Base-by-base conservation (phyloP, 306 rosid genomes). In the Cucurbita pepo region DNA sequence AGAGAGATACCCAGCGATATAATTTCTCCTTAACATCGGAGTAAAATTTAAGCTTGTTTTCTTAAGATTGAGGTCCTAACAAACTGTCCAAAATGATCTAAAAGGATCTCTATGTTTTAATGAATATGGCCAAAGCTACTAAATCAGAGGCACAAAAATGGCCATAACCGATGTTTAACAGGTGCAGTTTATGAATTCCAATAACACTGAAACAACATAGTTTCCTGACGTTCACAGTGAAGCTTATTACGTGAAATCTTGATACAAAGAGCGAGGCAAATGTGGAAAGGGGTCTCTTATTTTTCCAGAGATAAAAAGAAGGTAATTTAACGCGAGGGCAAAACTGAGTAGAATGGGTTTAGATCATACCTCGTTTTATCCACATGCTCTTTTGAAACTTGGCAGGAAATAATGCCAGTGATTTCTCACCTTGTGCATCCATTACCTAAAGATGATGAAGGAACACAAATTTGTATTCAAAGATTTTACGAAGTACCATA, bases 301-400 rank as follows among this genome's bases (percentile, higher is more conserved):
- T 69, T 67, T 47, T 25, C 14, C 7, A 14, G 54, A 4, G 54
- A 6, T 22, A 65, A 44, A n/a, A 0, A 47, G 54, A 50, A 50
- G 54, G 18, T 2, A 50, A 14, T 50, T 1, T 50, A 50, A 11
- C 25, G 52, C 12, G 13, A 67, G 14, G 21, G 25, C 40, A 21
- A 45, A 66, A 25, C 25, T 67, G 43, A 66, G 43, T 69, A 47
- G 57, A 22, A 13, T 25, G 56, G 72, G 3, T 9, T 1, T 16
- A 34, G 30, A 57, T 79, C 83, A 70, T 48, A 94, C 98, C 97
- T 88, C 82, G 88, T 77, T 82, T 94, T 2, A 94, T 94, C 98
- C 97, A 94, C 96, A 94, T 86, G 85, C 92, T 94, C 78, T 82
- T 90, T 63, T 84, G 91, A 80, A 94, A 90, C 87, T 87, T 94